These are phyloP conservation scores for Ricinus communis DNA, from an alignment of 345 rosid species.

Conservation along the genomic window DNA sequence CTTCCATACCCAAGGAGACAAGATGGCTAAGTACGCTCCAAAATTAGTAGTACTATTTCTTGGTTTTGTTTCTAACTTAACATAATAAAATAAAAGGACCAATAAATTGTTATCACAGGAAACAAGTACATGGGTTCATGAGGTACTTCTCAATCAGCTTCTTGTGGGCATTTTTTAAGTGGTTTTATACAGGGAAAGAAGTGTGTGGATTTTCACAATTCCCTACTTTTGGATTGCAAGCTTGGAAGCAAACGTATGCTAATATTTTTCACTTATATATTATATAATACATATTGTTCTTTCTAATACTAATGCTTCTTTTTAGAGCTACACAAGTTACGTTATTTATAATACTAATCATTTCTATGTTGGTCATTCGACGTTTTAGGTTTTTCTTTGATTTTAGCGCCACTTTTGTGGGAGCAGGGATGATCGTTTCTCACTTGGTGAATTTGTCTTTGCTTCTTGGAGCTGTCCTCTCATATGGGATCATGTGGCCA, in stretches of 20 bases:
- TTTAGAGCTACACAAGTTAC: no score
- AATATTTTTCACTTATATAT: background rate
- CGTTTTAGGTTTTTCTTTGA: constrained; percentile 75
- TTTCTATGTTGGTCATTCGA: background rate
- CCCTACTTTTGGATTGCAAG: constrained; percentile 82
- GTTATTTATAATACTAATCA: background rate
- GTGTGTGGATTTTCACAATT: constrained; percentile 78
- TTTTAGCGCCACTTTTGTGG: constrained; percentile 77
- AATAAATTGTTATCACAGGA: constrained; percentile 42
- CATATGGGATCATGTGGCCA: constrained; percentile 91
- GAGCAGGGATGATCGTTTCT: constrained; percentile 94
- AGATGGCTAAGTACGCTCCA: constrained; percentile 57
- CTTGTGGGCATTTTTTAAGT: constrained; percentile 89
- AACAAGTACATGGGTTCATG: constrained; percentile 70
- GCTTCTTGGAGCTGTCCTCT: constrained; percentile 79
- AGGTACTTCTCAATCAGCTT: constrained; percentile 74
- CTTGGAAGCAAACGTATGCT: constrained; percentile 80
- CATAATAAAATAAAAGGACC: no score
- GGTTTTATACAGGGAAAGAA: constrained; percentile 72
- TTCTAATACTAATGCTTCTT: background rate
- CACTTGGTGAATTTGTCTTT: constrained; percentile 86
- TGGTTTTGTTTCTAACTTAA: background rate
- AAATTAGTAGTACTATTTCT: no score
- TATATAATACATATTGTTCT: no score
- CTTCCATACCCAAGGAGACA: constrained; percentile 79